Evolutionary conservation across 2,329 filamentous ascomycete genomes (phyloP).

Genomic region (Cercospora canescens): DNA sequence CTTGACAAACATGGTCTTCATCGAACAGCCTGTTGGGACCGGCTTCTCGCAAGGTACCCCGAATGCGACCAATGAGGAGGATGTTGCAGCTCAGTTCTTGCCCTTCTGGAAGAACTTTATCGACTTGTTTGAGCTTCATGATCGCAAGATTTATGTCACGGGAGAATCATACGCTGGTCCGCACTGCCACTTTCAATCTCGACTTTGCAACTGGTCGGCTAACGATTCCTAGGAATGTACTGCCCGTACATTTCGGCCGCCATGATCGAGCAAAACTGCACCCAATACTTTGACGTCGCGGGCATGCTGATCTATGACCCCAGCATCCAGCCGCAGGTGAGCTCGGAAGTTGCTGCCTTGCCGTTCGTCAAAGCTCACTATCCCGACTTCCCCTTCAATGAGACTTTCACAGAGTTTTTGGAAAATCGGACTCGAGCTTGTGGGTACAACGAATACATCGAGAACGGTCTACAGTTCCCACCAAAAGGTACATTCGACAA

Average conservation of each 20-base stretch:
- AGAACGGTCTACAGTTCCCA: constrained; percentile 48
- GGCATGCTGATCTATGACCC: constrained; percentile 38
- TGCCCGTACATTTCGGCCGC: constrained; percentile 37
- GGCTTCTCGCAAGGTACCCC: constrained; percentile 47
- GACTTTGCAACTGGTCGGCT: background rate
- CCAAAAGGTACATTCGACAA: constrained; percentile 30
- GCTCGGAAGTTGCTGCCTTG: constrained; percentile 4
- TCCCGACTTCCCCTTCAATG: constrained; percentile 45
- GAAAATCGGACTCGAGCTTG: constrained; percentile 37
- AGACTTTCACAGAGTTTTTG: constrained; percentile 41
- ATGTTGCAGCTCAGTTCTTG: constrained; percentile 44
- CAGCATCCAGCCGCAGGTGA: constrained; percentile 37
- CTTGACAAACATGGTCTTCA: constrained; percentile 74
- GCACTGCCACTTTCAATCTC: background rate
- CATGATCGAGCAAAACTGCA: constrained; percentile 32
- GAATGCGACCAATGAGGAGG: constrained; percentile 43
- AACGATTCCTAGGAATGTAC: constrained; percentile 28
- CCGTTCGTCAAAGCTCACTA: constrained; percentile 24
- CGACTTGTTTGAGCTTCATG: constrained; percentile 49
- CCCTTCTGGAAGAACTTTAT: constrained; percentile 54
- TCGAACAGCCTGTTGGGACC: constrained; percentile 54
- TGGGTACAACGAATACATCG: constrained; percentile 47
- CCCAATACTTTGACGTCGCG: constrained; percentile 35
- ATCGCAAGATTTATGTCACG: constrained; percentile 47
- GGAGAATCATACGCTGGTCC: constrained; percentile 26